Evolutionary conservation across 1,284 basidiomycete species (phyloP), one percentile per base, ranked within the genome.

Genomic region (Coniferiporia sulphurascens): DNA sequence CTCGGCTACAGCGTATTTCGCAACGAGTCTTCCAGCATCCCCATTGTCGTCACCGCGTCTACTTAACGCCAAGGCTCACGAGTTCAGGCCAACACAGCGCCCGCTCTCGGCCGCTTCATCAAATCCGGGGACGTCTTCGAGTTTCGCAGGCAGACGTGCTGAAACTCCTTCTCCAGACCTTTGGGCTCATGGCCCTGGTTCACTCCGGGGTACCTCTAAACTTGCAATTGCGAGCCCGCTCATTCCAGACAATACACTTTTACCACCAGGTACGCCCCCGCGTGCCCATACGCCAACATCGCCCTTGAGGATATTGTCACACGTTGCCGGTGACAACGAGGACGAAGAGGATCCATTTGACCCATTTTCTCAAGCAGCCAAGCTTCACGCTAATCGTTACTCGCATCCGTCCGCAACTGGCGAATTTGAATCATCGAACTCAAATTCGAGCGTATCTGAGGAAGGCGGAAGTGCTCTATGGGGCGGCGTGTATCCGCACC

Each of bases 211-310:
- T 0, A 82, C 85, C 0, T 93, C 91, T 2, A 95, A 92, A 69
- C 80, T 95, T 8, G 91, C 92, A 38, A 93, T 95, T 62, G 93
- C 92, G 8, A 88, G 91, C 1, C 93, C 93, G 2, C 77, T 95
- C 35, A 81, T 93, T 41, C 86, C 89, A 55, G 90, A 92, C 64
- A 84, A 83, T 54, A 78, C 78, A 4, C 74, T 83, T n/a, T 76
- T 85, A 21, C 79, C 72, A 53, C 70, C 70, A 35, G 56, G 52
- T 34, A 61, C 58, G 10, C 60, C 60, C 22, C 60, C 76, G 17
- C 73, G 79, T 19, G 74, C 81, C 8, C 76, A 78, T 48, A 80
- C 83, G 5, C 76, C 79, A 38, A 84, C 76, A 60, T 81, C 82
- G 1, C 78, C 78, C 17, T 74, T 89, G 21, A 83, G 87, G 35